Evolutionary conservation across 192 early-diverging fungal genomes (phyloP).

Genomic region (Backusella macrospora): DNA sequence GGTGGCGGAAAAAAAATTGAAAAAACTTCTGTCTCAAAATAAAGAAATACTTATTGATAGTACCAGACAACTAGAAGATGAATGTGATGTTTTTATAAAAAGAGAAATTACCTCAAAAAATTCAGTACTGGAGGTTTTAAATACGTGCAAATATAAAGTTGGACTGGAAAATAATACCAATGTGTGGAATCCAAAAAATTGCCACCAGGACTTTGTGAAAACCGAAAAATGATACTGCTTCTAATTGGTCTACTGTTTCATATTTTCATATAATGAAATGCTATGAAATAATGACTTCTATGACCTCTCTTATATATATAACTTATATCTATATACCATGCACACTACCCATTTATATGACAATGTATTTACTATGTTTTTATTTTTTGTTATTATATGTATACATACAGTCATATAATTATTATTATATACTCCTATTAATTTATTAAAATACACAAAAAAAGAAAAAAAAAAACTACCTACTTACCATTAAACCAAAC

Average conservation of each 20-base stretch:
- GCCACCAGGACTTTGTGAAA: not conserved
- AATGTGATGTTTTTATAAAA: not conserved
- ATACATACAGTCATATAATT: not conserved
- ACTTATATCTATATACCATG: not conserved
- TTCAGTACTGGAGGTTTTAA: not conserved
- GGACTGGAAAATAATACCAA: not conserved
- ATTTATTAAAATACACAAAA: not conserved
- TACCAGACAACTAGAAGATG: too few relatives aligned
- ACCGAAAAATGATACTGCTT: not conserved
- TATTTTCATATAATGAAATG: not conserved
- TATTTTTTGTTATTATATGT: not conserved
- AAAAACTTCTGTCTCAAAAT: conserved; percentile 20
- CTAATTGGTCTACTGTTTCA: not conserved
- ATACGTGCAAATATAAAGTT: not conserved
- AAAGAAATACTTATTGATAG: not conserved
- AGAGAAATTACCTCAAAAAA: not conserved
- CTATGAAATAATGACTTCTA: not conserved
- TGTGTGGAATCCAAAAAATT: not conserved
- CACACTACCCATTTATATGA: not conserved
- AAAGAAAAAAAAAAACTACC: not conserved
- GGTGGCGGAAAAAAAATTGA: conserved; percentile 54
- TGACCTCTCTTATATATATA: not conserved
- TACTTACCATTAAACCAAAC: not conserved
- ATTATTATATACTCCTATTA: not conserved
- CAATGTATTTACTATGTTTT: not conserved